A percentile compares a stretch with the other conserved stretches of the same genome.
Evolutionary conservation across 495 filamentous ascomycete genomes (phyloP).

Genomic region (Mytilinidion resinicola): DNA sequence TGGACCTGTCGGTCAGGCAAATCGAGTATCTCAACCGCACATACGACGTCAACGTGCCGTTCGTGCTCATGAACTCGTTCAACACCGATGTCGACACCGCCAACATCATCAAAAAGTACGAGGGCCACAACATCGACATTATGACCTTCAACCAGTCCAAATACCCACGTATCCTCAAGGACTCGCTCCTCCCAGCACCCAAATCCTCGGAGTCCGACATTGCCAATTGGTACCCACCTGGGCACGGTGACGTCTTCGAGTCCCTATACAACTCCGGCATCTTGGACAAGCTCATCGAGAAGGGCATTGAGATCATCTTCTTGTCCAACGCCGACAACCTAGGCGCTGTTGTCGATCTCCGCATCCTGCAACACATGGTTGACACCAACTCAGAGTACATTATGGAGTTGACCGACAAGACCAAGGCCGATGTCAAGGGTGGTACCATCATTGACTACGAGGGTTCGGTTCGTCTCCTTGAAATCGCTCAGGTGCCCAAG

Average conservation of each 20-base stretch:
- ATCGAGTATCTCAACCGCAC: conserved; percentile 99
- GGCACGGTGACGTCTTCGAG: conserved; percentile 99
- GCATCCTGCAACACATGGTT: conserved; percentile 98
- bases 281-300: conserved; percentile 88
- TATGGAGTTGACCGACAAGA: conserved; percentile 99
- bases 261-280: conserved; percentile 99
- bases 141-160: conserved; percentile 99
- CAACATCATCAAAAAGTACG: conserved; percentile 99
- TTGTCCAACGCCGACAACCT: conserved; percentile 98
- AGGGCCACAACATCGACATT: conserved; percentile 99
- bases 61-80: conserved; percentile 99
- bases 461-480: conserved; percentile 87
- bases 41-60: conserved; percentile 94
- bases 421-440: conserved; percentile 99
- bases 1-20: conserved; percentile 97
- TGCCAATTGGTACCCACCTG: conserved; percentile 97
- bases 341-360: conserved; percentile 92
- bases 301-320: conserved; percentile 97
- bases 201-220: conserved; percentile 83
- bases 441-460: conserved; percentile 99
- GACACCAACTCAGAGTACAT: conserved; percentile 94
- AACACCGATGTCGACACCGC: conserved; percentile 98
- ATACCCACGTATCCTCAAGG: conserved; percentile 95
- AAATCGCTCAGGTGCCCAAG: conserved; percentile 99
- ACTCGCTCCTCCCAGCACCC: conserved; percentile 92